Base-by-base conservation (phyloP, 192 early-diverging fungal genomes). In the Borealophlyctis nickersoniae region DNA sequence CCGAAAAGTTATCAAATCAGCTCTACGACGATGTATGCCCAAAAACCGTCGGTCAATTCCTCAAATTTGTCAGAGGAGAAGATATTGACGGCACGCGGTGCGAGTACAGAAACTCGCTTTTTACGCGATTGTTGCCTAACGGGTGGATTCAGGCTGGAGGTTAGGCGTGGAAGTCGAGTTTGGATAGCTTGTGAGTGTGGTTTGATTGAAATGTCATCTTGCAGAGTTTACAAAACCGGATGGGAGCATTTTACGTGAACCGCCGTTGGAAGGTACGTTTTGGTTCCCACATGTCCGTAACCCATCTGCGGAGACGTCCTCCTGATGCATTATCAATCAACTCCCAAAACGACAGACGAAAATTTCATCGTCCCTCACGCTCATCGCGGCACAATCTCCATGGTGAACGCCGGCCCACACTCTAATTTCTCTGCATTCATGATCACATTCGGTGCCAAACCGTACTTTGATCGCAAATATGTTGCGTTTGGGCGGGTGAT, bases 351-450 rank as follows among this genome's bases (percentile, higher is more conserved):
- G 49, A 36, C 69, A 60, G 81, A 82, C 49, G 81, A 82, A 63
- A 82, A 82, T 65, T 82, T 79, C 56, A 77, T 82, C 45, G 57
- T 75, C 56, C 53, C 55, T 16, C 81, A 82, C 63, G 49, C 29
- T 7, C 71, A 66, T 28, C 63, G 71, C 2, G 74, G 74, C 30
- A 75, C 68, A 14, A 48, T 82, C 23, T 77, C 77, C 26, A 61
- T 76, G 51, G 70, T 77, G 36, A 72, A 76, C 67, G 52, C 52
- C 35, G 75, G 77, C 3, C 77, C 81, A 5, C 73, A 83, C 61
- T 66, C 59, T 33, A 69, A 66, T 39, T 61, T 52, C 32, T 65
- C 69, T 0, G 60, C 73, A 11, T 83, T 83, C 60, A 76, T 79
- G 70, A 75, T 82, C 23, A 61, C 73, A 16, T 36, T 77, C 19